These are phyloP conservation scores for Pezicula rhizophila DNA, from an alignment of 2,329 filamentous ascomycete species.

Conservation along the genomic window DNA sequence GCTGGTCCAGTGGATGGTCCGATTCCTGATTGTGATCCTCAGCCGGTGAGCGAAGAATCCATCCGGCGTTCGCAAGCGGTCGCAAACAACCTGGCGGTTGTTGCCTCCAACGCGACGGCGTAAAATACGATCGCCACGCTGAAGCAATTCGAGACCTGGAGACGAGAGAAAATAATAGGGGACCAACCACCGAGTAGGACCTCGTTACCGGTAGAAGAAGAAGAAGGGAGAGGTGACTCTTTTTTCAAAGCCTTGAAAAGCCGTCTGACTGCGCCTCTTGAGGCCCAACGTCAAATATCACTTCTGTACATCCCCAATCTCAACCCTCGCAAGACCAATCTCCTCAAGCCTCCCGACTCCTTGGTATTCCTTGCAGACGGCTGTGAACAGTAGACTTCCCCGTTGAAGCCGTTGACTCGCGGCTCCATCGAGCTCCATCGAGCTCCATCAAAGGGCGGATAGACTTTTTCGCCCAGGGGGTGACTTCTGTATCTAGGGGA, in stretches of 20 bases:
- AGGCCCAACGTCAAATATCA: background rate
- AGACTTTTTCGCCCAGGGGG: background rate
- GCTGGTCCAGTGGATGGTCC: background rate
- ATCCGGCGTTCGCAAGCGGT: background rate
- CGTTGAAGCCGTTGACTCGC: background rate
- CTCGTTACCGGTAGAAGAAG: too few species aligned
- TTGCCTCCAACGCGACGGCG: background rate
- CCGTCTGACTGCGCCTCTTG: background rate
- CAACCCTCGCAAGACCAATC: background rate
- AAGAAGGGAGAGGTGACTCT: too few species aligned
- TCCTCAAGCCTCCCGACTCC: background rate
- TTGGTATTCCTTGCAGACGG: background rate
- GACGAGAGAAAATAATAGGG: background rate
- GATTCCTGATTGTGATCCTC: too few species aligned
- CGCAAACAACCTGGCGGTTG: background rate
- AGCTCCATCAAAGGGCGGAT: background rate
- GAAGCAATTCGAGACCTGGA: background rate
- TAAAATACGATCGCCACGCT: background rate
- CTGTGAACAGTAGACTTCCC: background rate
- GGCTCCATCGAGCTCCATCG: background rate
- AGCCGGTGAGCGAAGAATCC: too few species aligned
- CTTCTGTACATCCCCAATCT: background rate
- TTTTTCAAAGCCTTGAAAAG: too few species aligned
- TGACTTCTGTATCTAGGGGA: background rate
- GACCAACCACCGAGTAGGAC: too few species aligned